These are phyloP conservation scores for Fomitopsis schrenkii DNA, from an alignment of 1,284 basidiomycete genomes.

Conservation along the genomic window DNA sequence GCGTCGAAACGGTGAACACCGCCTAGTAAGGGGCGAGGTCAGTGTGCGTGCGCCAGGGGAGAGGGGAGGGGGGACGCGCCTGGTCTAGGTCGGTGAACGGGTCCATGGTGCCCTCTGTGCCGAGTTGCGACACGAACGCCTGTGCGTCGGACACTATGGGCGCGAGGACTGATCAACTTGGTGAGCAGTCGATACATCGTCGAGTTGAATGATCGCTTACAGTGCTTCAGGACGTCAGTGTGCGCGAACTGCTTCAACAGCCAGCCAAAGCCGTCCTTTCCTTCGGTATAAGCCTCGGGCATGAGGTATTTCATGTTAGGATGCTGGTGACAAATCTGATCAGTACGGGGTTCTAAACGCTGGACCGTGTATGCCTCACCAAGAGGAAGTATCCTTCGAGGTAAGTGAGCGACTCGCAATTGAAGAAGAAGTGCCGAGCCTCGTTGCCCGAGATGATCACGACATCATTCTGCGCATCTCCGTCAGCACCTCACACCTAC, in stretches of 20 bases:
- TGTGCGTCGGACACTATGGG: neutral
- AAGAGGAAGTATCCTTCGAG: constrained; percentile 3
- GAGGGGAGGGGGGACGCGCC: neutral
- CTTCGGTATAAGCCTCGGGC: neutral
- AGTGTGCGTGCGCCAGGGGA: no score
- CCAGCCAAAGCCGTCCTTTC: constrained; percentile 1
- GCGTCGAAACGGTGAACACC: neutral
- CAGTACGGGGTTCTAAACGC: no score
- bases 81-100: neutral
- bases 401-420: neutral
- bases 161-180: neutral
- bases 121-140: neutral
- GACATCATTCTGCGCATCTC: neutral
- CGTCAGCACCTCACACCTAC: neutral
- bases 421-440: neutral
- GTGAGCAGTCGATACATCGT: neutral
- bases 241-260: neutral
- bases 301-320: constrained; percentile 1
- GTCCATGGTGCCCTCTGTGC: neutral
- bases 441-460: neutral
- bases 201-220: neutral
- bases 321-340: neutral
- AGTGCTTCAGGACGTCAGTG: neutral
- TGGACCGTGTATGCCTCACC: neutral
- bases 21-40: neutral